Evolutionary conservation across 2,329 filamentous ascomycete genomes (phyloP).

Genomic region (Colletotrichum sp.): DNA sequence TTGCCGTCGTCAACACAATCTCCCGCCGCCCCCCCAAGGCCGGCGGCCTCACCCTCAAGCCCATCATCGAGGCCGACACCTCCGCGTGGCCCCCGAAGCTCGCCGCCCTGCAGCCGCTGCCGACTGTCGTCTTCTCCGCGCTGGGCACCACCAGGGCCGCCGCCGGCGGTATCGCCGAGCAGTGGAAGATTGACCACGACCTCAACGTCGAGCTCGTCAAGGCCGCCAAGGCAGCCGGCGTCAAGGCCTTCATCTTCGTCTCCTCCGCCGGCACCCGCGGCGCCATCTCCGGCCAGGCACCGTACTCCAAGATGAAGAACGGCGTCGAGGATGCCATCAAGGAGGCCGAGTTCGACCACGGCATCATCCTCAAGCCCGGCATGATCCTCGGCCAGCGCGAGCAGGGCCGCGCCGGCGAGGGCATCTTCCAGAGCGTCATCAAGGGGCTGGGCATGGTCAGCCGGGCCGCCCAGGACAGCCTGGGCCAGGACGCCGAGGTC

Average conservation of each 20-base stretch:
- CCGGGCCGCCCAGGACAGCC: conserved; percentile 62
- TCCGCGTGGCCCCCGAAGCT: conserved; percentile 71
- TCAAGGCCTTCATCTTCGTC: conserved; percentile 78
- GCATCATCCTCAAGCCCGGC: conserved; percentile 77
- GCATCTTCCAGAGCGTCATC: conserved; percentile 59
- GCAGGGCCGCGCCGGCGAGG: conserved; percentile 64
- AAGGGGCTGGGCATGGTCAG: conserved; percentile 59
- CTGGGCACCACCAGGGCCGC: conserved; percentile 80
- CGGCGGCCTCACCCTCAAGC: conserved; percentile 52
- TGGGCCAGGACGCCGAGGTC: conserved; percentile 76
- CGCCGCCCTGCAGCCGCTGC: conserved; percentile 56
- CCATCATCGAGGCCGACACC: conserved; percentile 72
- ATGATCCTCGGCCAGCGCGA: conserved; percentile 76
- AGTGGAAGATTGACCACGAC: conserved; percentile 89
- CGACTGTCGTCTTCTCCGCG: conserved; percentile 74
- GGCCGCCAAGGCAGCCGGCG: conserved; percentile 75
- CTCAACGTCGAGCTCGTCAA: conserved; percentile 81
- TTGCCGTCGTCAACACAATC: conserved; percentile 66
- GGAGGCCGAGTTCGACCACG: conserved; percentile 76
- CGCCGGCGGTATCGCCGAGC: conserved; percentile 78
- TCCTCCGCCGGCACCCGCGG: conserved; percentile 60
- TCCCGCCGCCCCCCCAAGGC: conserved; percentile 68
- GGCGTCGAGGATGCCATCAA: conserved; percentile 83
- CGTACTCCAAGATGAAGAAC: conserved; percentile 77
- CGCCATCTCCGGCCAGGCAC: conserved; percentile 45